Conservation (phyloP, 768 basidiomycete species). For the Termitomyces sp. region DNA sequence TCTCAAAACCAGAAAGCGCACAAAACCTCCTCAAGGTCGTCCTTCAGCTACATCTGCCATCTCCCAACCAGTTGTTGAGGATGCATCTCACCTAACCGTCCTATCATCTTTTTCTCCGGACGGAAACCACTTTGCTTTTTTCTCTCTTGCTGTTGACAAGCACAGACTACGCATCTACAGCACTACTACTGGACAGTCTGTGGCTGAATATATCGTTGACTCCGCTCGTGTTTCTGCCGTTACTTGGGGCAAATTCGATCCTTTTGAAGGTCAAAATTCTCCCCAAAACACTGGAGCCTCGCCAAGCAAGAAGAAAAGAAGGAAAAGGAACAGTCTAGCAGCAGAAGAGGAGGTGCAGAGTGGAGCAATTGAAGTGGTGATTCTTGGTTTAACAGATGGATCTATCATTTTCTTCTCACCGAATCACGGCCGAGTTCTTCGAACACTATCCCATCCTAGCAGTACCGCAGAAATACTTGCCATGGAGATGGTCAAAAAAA, state of each 20-base stretch:
- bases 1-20: slow-evolving; percentile 47
- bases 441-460: slow-evolving; percentile 48
- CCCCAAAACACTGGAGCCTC: slow-evolving; percentile 22
- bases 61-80: slow-evolving; percentile 49
- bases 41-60: slow-evolving; percentile 49
- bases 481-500: slow-evolving; percentile 28
- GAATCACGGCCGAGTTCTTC: slow-evolving; percentile 47
- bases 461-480: slow-evolving; percentile 50
- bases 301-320: slow-evolving; percentile 51
- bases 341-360: slow-evolving; percentile 18
- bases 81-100: slow-evolving; percentile 32
- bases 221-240: slow-evolving; percentile 49
- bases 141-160: slow-evolving; percentile 66
- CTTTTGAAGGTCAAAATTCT: slow-evolving; percentile 19
- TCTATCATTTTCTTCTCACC: slow-evolving; percentile 57
- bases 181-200: slow-evolving; percentile 44
- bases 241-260: slow-evolving; percentile 41
- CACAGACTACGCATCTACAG: slow-evolving; percentile 65
- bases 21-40: slow-evolving; percentile 46
- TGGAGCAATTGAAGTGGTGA: slow-evolving; percentile 35
- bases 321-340: slow-evolving; percentile 30
- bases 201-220: slow-evolving; percentile 54
- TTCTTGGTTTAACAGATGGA: slow-evolving; percentile 59
- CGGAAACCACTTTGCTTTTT: slow-evolving; percentile 50
- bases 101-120: slow-evolving; percentile 57